Percentiles rank a stretch among this genome's conserved stretches.
These are phyloP conservation scores for Orbilia blumenaviensis DNA, from an alignment of 2,329 filamentous ascomycete species.

Conservation along the genomic window DNA sequence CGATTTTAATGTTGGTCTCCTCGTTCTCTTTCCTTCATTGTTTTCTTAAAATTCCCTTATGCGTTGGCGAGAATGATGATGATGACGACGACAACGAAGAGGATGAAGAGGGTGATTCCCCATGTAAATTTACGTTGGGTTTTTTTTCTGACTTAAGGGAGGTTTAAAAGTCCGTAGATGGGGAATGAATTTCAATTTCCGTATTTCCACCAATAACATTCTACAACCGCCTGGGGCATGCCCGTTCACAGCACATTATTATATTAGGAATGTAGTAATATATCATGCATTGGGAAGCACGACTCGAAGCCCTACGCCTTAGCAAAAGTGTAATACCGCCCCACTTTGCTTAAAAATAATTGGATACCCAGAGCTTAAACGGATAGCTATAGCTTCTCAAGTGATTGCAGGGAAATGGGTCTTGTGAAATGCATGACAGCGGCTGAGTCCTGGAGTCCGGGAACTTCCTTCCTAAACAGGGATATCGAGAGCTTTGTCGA, in stretches of 20 bases:
- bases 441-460: conserved; percentile 9
- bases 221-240: no score
- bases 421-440: conserved; percentile 2
- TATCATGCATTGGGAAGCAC: no score
- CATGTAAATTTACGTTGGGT: not conserved
- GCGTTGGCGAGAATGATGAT: not conserved
- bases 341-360: not conserved
- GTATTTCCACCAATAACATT: no score
- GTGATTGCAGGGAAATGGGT: not conserved
- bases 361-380: not conserved
- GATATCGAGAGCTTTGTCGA: not conserved
- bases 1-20: not conserved
- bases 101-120: not conserved
- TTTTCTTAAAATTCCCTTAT: not conserved
- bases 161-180: conserved; percentile 9
- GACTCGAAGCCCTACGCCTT: no score
- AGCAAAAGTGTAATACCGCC: no score
- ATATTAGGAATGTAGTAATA: not conserved
- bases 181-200: not conserved
- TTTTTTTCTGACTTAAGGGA: not conserved
- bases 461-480: not conserved
- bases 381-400: no score
- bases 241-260: no score
- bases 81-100: not conserved
- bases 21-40: not conserved